Evolutionary conservation across 2,329 filamentous ascomycete genomes (phyloP), one percentile per base, ranked within the genome.

Genomic region (Macroventuria anomochaeta): DNA sequence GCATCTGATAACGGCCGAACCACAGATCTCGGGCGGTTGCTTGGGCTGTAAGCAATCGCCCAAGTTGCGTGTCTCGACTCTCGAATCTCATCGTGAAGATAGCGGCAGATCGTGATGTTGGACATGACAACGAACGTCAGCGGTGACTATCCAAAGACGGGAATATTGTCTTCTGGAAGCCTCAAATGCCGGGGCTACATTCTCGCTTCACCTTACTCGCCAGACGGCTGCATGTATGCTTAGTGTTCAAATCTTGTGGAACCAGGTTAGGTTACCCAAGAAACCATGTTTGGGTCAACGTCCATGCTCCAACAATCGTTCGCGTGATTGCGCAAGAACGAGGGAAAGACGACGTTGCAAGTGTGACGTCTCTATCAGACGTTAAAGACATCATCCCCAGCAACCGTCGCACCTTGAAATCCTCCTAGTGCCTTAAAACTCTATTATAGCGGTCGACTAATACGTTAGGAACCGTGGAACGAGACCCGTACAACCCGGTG

Each of bases 291-390:
- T 49, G 40, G 44, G 29, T 48, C 26, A 37, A 37, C 29, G 32
- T 46, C 55, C 18, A 52, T 49, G 43, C 40, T 47, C 37, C 37
- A 46, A 46, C 53, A 48, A 49, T 58, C 56, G 62, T 64, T 52
- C 41, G 53, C 59, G 38, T 11, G 52, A 64, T 67, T 67, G 62
- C 64, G 64, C 64, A 67, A 67, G 40, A 55, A 18, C 15, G 28
- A 33, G 40, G 25, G 26, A 18, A 46, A 32, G 31, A 42, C 25
- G n/a, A 40, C 7, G 20, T 46, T 17, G 49, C 29, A 47, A 15
- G 3, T 33, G 25, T 47, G 37, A 53, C 50, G 38, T 43, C 32
- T 47, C 11, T 18, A 38, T 25, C 17, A 43, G 36, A 32, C 10
- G 23, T 29, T 13, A 25, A 20, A 41, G 23, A 21, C 25, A 32